Base-by-base conservation (phyloP, 805 yeast species). In the Cyberlindnera bimundalis region DNA sequence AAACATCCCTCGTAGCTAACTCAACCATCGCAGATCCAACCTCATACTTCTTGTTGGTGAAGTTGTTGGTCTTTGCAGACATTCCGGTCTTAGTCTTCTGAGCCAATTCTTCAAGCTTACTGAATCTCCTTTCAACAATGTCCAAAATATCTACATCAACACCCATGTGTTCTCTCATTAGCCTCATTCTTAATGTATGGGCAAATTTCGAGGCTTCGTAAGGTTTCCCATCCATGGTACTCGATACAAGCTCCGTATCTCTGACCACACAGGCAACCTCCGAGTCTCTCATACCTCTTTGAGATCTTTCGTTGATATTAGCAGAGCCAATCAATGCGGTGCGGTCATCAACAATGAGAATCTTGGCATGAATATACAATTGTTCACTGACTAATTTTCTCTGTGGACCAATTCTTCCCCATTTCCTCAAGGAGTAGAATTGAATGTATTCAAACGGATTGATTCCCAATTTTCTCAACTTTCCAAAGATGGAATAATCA, bases 161-260 rank as follows among this genome's bases (percentile, higher is more conserved):
- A 19, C 99, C 99, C 19, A 93, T 60, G 64, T 93, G 99, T 58
- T 93, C 99, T 49, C 99, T 76, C 99, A 93, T 93, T 37, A 95
- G 70, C 47, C 97, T 74, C 68, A 89, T 77, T 54, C 99, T 74
- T 45, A 93, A 66, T 2, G 93, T 81, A 60, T 88, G 95, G 0
- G 98, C 88, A 68, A 91, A 93, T 51, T 79, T 80, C 4, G 88
- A 91, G 3, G 91, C 99, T 46, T 72, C 64, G 60, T 78, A 91
- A 0, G 86, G 84, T 53, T 78, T 66, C 2, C 95, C 97, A 46
- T 80, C 82, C 97, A 93, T 89, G 11, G 62, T 63, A 4, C 81
- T 73, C 34, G 66, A 62, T 6, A 89, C 67, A 47, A 81, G 73
- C 47, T 82, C 86, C 9, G 83, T 78, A 56, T 93, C 99, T 48